Conservation (phyloP, 2,329 filamentous ascomycete genomes). For the Penicillium sp. region DNA sequence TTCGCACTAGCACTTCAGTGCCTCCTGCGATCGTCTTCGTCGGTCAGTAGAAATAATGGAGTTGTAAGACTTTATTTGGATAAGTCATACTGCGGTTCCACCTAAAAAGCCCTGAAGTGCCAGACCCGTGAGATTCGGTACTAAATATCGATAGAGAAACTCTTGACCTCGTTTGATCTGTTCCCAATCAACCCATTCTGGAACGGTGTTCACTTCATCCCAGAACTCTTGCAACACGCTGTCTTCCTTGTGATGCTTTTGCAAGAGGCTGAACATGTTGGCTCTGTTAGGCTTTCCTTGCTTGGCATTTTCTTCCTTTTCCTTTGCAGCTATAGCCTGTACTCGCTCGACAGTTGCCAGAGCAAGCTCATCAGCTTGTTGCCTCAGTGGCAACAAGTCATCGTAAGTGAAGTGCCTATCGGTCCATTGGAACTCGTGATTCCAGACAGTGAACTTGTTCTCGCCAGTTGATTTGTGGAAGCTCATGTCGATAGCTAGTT, state of each 20-base stretch:
- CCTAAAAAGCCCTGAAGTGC: slow-evolving; percentile 26
- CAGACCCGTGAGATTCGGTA: slow-evolving; percentile 34
- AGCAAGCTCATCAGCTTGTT: too few species aligned
- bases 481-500: too few species aligned
- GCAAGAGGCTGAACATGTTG: background rate
- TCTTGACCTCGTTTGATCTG: slow-evolving; percentile 73
- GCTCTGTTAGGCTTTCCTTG: too few species aligned
- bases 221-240: slow-evolving; percentile 62
- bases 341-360: too few species aligned
- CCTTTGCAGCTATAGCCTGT: too few species aligned
- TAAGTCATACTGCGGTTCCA: slow-evolving; percentile 23
- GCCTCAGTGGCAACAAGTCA: too few species aligned
- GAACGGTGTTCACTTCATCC: slow-evolving; percentile 66
- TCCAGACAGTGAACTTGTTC: too few species aligned
- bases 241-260: slow-evolving; percentile 59
- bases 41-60: background rate
- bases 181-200: slow-evolving; percentile 75
- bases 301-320: too few species aligned
- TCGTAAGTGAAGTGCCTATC: too few species aligned
- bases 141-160: slow-evolving; percentile 75
- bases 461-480: too few species aligned
- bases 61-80: background rate
- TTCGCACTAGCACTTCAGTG: slow-evolving; percentile 72
- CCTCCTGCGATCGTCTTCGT: slow-evolving; percentile 65
- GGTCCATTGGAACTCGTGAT: too few species aligned